Evolutionary conservation across 2,329 filamentous ascomycete genomes (phyloP).

Genomic region (Colletotrichum sp.): DNA sequence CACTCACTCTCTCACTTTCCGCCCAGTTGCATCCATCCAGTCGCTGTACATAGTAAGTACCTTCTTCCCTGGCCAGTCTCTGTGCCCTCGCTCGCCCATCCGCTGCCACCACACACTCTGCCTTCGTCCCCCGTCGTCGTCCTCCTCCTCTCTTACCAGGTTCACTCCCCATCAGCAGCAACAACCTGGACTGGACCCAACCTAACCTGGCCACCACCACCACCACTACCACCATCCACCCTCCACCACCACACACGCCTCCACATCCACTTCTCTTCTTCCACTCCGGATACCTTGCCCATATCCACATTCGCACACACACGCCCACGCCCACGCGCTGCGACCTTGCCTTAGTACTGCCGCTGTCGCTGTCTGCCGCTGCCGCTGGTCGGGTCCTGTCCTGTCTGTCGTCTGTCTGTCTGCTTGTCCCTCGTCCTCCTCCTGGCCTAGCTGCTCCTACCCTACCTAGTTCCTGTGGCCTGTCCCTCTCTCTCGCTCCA

Average conservation of each 20-base stretch:
- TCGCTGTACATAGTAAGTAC: neutral
- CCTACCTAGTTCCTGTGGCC: neutral
- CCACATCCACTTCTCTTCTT: neutral
- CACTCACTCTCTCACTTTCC: neutral
- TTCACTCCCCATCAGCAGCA: neutral
- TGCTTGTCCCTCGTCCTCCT: neutral
- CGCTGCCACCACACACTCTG: slow-evolving; percentile 7
- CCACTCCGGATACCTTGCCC: neutral
- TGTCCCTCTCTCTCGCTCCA: neutral
- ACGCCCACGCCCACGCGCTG: slow-evolving; percentile 12
- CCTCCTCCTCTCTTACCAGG: neutral
- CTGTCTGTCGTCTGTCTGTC: neutral
- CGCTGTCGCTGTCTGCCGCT: neutral
- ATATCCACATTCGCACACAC: neutral
- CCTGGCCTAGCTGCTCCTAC: neutral
- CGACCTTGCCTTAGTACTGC: slow-evolving; percentile 12
- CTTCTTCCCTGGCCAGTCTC: neutral
- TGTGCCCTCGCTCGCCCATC: slow-evolving; percentile 17
- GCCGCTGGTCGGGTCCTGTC: neutral
- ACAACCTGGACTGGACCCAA: neutral
- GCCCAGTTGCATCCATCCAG: neutral
- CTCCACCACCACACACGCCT: neutral
- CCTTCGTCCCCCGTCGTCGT: neutral
- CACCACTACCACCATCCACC: neutral
- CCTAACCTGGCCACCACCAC: neutral